phyloP scores from a whole-genome alignment of 139 green algal genomes.

The Mesostigma viride region DNA sequence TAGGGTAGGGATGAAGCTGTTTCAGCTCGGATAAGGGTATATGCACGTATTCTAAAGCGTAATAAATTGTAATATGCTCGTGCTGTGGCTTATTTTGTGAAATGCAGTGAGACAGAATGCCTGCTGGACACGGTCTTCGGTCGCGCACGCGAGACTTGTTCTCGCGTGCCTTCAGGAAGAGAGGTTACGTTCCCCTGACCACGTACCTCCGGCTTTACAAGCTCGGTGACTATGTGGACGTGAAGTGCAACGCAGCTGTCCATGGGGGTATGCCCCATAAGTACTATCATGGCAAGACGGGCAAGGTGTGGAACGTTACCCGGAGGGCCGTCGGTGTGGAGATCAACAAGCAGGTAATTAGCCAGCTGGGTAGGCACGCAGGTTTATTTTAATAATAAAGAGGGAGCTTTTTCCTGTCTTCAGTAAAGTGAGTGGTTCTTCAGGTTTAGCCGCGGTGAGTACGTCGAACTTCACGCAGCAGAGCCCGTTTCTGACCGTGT shows the following conservation, averaged over 20 bases:
- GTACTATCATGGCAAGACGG: conserved; percentile 94
- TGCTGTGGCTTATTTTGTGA: too few species aligned
- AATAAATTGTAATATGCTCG: too few species aligned
- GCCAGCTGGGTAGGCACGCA: conserved; percentile 10
- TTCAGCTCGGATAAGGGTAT: too few species aligned
- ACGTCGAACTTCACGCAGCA: neutral
- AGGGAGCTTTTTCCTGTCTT: neutral
- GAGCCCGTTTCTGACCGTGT: too few species aligned
- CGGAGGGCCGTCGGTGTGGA: conserved; percentile 94
- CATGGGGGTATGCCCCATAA: conserved; percentile 98
- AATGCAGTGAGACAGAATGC: conserved; percentile 35
- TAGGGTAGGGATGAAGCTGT: too few species aligned
- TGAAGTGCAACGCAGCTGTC: conserved; percentile 91
- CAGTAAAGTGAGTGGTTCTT: too few species aligned
- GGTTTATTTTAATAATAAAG: too few species aligned
- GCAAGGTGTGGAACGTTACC: conserved; percentile 94
- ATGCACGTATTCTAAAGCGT: too few species aligned
- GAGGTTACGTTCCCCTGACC: conserved; percentile 79
- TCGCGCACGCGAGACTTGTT: conserved; percentile 80
- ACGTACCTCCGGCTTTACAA: conserved; percentile 90
- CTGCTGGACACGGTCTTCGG: conserved; percentile 64
- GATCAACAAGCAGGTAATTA: conserved; percentile 93
- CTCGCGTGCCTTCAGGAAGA: conserved; percentile 61
- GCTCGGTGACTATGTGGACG: conserved; percentile 94
- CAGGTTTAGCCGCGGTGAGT: too few species aligned